Percentiles rank a stretch among this genome's conserved stretches.
Evolutionary conservation across 495 filamentous ascomycete species (phyloP).

Genomic region (Chaetomium fimeti): DNA sequence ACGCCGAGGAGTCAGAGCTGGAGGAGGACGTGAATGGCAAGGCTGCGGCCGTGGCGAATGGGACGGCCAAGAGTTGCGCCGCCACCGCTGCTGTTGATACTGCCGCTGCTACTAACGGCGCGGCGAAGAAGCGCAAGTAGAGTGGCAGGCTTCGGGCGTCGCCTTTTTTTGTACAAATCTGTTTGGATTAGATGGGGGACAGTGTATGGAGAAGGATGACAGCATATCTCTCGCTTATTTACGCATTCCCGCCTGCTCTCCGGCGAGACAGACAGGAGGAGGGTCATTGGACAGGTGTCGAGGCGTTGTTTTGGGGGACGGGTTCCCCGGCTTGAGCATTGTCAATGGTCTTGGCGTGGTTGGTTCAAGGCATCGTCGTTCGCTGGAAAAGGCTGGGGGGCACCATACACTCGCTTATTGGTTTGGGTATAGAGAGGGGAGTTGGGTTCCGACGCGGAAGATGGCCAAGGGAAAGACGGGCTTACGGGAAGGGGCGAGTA

Average conservation of each 20-base stretch:
- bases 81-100: neutral
- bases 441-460: neutral
- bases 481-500: neutral
- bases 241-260: neutral
- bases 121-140: conserved; percentile 17
- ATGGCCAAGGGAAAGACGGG: neutral
- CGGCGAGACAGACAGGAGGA: neutral
- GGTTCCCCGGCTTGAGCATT: neutral
- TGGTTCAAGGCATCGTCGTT: conserved; percentile 2
- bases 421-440: neutral
- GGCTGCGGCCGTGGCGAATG: conserved; percentile 3
- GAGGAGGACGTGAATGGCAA: conserved; percentile 27
- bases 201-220: neutral
- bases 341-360: neutral
- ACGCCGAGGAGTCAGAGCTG: conserved; percentile 50
- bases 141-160: neutral
- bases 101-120: conserved; percentile 1
- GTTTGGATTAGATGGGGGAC: neutral
- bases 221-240: conserved; percentile 1
- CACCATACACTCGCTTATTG: conserved; percentile 13
- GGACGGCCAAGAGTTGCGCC: conserved; percentile 10
- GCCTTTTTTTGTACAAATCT: conserved; percentile 10
- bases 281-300: conserved; percentile 15
- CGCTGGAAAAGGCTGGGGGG: conserved; percentile 6
- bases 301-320: conserved; percentile 12